Base-by-base conservation (phyloP, 495 filamentous ascomycete genomes). In the Saxispiralis lemnorum region DNA sequence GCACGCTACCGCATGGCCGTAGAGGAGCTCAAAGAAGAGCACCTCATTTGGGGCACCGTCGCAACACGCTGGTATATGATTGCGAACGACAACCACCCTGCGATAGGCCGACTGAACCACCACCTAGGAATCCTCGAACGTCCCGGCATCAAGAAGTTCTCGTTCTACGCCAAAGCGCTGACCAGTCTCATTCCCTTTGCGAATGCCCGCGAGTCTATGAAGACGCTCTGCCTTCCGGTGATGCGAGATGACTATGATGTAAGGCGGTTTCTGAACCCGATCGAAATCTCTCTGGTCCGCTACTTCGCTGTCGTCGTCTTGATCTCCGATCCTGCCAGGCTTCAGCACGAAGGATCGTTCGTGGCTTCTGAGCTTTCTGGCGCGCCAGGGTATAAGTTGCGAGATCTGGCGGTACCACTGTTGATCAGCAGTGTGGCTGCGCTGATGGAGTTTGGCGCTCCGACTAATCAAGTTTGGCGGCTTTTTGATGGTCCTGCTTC, bases 111-210 rank as follows among this genome's bases (percentile, higher is more conserved):
- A 0, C 66, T 92, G 2, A 84, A 89, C 43, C 86, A 93, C 58
- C 85, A 92, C 55, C 66, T 89, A 6, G 86, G 81, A 0, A 84
- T 92, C 13, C 61, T 92, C 13, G 78, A 84, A 10, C 66, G 82
- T 11, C 82, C 81, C 0, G 79, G 83, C 52, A 51, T 84, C 0
- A 76, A 79, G 48, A 83, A 92, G 55, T 59, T 92, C 0, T 86
- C 77, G 46, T 79, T 77, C 50, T 93, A 89, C 55, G 45, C 50
- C 1, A 51, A 54, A 39, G 56, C 59, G 12, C 43, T 64, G 17
- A 59, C 58, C 1, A 57, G 56, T 41, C 53, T 57, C 15, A 45
- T 53, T 20, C 59, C 59, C 1, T 64, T 62, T 38, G n/a, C 49
- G 7, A 61, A 58, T 38, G 75, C 82, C 9, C 65, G 71, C 9